Conservation (phyloP, 257 asterid species). For the Rauvolfia tetraphylla region DNA sequence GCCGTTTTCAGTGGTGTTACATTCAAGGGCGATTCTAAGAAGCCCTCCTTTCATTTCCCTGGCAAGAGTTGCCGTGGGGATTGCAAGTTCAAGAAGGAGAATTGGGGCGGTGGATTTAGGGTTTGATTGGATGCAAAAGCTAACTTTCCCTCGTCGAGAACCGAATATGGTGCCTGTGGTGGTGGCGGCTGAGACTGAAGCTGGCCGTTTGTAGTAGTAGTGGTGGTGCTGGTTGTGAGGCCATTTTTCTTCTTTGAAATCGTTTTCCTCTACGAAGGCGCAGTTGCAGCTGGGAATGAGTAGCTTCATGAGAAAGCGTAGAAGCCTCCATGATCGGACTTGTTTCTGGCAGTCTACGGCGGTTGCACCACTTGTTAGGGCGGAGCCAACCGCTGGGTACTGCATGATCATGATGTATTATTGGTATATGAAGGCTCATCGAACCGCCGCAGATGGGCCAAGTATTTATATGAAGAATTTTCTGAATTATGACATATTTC, state of each 20-base stretch:
- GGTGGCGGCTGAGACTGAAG: slow-evolving; percentile 21
- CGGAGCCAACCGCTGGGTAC: slow-evolving; percentile 13
- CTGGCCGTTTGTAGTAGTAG: neutral
- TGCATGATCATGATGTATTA: slow-evolving; percentile 23
- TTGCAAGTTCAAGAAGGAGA: slow-evolving; percentile 55
- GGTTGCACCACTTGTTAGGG: slow-evolving; percentile 29
- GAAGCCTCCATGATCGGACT: slow-evolving; percentile 68
- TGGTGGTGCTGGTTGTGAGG: slow-evolving; percentile 2
- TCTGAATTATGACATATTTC: neutral
- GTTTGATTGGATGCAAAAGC: slow-evolving; percentile 50
- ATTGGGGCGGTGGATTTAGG: slow-evolving; percentile 41
- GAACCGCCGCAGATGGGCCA: too few relatives aligned
- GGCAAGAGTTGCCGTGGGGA: slow-evolving; percentile 52
- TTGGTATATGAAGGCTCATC: neutral
- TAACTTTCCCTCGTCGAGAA: slow-evolving; percentile 48
- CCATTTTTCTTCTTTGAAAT: slow-evolving; percentile 11
- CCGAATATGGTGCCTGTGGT: slow-evolving; percentile 51
- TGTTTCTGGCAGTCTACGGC: slow-evolving; percentile 63
- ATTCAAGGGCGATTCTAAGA: slow-evolving; percentile 47
- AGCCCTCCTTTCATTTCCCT: slow-evolving; percentile 58
- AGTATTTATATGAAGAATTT: neutral
- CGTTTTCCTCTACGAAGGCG: slow-evolving; percentile 34
- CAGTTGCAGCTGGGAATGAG: slow-evolving; percentile 63
- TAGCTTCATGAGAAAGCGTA: slow-evolving; percentile 45
- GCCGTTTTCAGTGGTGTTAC: slow-evolving; percentile 5